Conservation (phyloP, 345 rosid genomes). For the Gossypium longicalyx region DNA sequence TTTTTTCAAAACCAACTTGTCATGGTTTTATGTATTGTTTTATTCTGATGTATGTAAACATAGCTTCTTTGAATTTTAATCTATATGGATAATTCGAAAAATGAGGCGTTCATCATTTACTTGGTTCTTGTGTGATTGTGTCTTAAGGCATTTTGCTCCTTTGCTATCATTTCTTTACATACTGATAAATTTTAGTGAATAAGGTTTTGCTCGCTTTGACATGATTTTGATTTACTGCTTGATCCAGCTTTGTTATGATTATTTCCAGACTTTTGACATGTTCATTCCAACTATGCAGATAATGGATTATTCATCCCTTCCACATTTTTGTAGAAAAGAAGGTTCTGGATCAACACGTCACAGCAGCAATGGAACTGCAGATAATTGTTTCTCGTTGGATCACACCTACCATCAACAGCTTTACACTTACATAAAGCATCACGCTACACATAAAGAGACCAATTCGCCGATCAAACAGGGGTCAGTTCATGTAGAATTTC, state of each 20-base stretch:
- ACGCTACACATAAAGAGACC: slow-evolving; percentile 31
- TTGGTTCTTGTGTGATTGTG: not conserved
- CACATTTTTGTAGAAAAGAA: slow-evolving; percentile 84
- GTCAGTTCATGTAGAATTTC: slow-evolving; percentile 74
- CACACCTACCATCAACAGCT: slow-evolving; percentile 84
- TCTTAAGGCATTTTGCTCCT: not conserved
- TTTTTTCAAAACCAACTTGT: not conserved
- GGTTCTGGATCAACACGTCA: slow-evolving; percentile 66
- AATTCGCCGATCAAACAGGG: slow-evolving; percentile 54
- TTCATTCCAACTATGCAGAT: slow-evolving; percentile 45
- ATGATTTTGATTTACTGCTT: slow-evolving; percentile 8
- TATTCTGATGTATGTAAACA: not conserved
- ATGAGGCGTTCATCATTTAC: not conserved
- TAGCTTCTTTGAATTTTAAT: not conserved
- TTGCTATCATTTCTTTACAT: not conserved
- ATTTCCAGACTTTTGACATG: slow-evolving; percentile 7
- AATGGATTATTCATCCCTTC: slow-evolving; percentile 86
- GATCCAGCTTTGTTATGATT: not conserved
- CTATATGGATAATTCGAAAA: not conserved
- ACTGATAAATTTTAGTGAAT: not conserved
- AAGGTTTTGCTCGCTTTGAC: not conserved
- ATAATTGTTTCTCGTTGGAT: slow-evolving; percentile 78
- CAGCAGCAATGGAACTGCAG: slow-evolving; percentile 36
- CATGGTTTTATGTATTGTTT: not conserved
- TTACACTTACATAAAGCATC: slow-evolving; percentile 64